Percentiles rank a stretch among this genome's conserved stretches.
These are phyloP conservation scores for Dioscorea zingiberensis DNA, from an alignment of 106 monocot species.

Conservation along the genomic window DNA sequence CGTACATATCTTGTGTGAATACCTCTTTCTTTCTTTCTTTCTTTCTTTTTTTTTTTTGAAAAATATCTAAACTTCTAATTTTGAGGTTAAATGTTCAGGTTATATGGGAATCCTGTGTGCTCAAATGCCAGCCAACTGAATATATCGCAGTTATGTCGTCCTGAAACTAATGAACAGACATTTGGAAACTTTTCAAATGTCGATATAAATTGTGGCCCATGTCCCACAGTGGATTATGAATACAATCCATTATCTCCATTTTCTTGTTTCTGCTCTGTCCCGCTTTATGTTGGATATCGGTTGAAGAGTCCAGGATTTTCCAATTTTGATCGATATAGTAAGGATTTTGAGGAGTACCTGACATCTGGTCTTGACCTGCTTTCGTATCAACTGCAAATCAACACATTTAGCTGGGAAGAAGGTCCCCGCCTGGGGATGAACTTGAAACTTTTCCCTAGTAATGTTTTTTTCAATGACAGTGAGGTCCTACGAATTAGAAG, in stretches of 20 bases:
- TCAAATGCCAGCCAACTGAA: conserved; percentile 31
- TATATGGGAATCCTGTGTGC: conserved; percentile 91
- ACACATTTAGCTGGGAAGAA: conserved; percentile 74
- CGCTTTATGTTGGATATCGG: conserved; percentile 84
- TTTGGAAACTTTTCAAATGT: conserved; percentile 19
- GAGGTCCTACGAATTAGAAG: conserved; percentile 55
- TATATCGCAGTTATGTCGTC: conserved; percentile 50
- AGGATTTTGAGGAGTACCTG: conserved; percentile 52
- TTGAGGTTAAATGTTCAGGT: conserved; percentile 34
- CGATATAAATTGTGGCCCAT: conserved; percentile 28
- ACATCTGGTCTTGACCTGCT: conserved; percentile 49
- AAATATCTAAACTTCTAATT: not conserved
- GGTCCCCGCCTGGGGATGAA: conserved; percentile 86
- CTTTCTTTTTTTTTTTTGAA: no score
- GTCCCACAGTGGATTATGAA: conserved; percentile 46
- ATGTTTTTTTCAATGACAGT: conserved; percentile 38
- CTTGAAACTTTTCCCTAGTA: conserved; percentile 75
- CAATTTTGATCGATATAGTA: conserved; percentile 55
- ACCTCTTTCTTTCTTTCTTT: no score
- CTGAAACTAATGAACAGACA: conserved; percentile 17
- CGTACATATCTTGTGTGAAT: no score
- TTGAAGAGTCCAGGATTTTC: conserved; percentile 92
- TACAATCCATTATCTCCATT: conserved; percentile 36
- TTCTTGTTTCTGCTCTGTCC: conserved; percentile 58
- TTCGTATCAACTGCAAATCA: conserved; percentile 56